Percentiles rank a stretch among this genome's conserved stretches.
These are phyloP conservation scores for Lyophyllum atratum DNA, from an alignment of 768 basidiomycete genomes.

Conservation along the genomic window DNA sequence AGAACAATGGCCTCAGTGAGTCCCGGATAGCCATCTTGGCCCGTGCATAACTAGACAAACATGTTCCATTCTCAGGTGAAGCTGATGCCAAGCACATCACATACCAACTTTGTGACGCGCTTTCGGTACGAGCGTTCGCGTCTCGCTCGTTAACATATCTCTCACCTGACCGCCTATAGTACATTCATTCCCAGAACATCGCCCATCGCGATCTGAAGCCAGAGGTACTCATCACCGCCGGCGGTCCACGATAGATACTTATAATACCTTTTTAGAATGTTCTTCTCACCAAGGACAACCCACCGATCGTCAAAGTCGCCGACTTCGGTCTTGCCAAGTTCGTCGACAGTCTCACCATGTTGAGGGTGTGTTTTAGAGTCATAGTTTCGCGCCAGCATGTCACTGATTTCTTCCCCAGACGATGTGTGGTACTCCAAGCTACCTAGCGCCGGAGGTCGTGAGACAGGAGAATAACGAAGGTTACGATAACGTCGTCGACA, in stretches of 20 bases:
- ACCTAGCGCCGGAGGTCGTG: constrained; percentile 93
- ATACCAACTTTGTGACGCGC: constrained; percentile 80
- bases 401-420: constrained; percentile 48
- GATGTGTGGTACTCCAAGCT: constrained; percentile 95
- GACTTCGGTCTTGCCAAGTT: constrained; percentile 97
- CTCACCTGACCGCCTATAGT: constrained; percentile 34
- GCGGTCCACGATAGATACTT: neutral
- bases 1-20: constrained; percentile 61
- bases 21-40: neutral
- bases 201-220: constrained; percentile 96
- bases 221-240: constrained; percentile 46
- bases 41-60: constrained; percentile 3
- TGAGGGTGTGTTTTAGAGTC: constrained; percentile 52
- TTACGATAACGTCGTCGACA: constrained; percentile 89
- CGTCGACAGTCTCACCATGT: constrained; percentile 76
- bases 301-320: constrained; percentile 83
- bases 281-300: constrained; percentile 69
- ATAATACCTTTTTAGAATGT: constrained; percentile 57
- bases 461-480: constrained; percentile 62
- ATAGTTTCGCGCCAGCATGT: neutral
- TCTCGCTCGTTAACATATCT: neutral
- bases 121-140: constrained; percentile 49
- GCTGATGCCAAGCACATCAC: constrained; percentile 67
- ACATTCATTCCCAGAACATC: constrained; percentile 74
- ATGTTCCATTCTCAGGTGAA: constrained; percentile 41